Evolutionary conservation across 768 basidiomycete species (phyloP).

Genomic region (Podaxis sp.): DNA sequence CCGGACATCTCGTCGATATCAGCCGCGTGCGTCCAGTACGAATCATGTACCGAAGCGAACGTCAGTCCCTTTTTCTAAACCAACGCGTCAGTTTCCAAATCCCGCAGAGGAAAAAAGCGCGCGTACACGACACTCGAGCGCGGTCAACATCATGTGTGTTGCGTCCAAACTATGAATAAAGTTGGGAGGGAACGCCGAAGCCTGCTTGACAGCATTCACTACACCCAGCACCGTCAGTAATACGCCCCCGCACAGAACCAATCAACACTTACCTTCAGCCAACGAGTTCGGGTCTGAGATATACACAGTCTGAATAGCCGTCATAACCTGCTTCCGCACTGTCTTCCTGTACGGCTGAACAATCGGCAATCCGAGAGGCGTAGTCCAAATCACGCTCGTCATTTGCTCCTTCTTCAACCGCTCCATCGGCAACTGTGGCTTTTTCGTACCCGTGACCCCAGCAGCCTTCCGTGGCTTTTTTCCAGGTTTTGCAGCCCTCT

Average conservation of each 20-base stretch:
- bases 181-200: constrained; percentile 97
- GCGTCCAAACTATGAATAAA: constrained; percentile 98
- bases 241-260: background rate
- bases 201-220: constrained; percentile 87
- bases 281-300: constrained; percentile 84
- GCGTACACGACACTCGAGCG: constrained; percentile 81
- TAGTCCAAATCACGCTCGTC: constrained; percentile 96
- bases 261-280: constrained; percentile 51
- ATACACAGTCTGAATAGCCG: constrained; percentile 81
- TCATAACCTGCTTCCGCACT: constrained; percentile 80
- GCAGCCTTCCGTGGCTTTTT: constrained; percentile 12
- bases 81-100: constrained; percentile 5
- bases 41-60: constrained; percentile 97
- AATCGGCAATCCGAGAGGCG: constrained; percentile 91
- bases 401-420: constrained; percentile 84
- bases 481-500: constrained; percentile 14
- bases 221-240: constrained; percentile 10
- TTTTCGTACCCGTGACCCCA: background rate
- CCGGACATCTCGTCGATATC: constrained; percentile 86
- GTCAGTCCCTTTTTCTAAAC: constrained; percentile 67
- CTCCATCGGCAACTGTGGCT: constrained; percentile 11
- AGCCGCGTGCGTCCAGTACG: constrained; percentile 96
- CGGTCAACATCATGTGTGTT: constrained; percentile 98
- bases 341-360: constrained; percentile 93
- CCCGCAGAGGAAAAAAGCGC: background rate